Conservation (phyloP, 2,329 filamentous ascomycete species). For the Xylaria multiplex region DNA sequence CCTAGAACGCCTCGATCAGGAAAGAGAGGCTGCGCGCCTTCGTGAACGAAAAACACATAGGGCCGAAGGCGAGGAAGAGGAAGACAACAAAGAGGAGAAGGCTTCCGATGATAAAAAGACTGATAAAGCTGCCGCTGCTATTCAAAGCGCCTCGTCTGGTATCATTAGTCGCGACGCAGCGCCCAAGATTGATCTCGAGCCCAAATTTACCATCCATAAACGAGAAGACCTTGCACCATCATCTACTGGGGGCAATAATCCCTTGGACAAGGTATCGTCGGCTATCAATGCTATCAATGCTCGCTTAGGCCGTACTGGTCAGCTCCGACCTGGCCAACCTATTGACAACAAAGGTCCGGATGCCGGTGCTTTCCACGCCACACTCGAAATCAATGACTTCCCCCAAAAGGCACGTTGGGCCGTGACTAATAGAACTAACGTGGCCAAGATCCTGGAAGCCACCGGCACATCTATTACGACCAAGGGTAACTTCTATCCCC, state of each 20-base stretch:
- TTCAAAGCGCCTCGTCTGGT: conserved; percentile 69
- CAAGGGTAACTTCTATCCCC: conserved; percentile 89
- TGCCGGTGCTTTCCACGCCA: conserved; percentile 95
- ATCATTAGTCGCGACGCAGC: conserved; percentile 64
- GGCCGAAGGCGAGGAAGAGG: conserved; percentile 84
- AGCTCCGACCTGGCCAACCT: conserved; percentile 89
- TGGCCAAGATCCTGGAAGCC: conserved; percentile 95
- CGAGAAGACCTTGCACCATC: conserved; percentile 66
- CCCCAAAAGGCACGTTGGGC: conserved; percentile 98
- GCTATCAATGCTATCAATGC: conserved; percentile 91
- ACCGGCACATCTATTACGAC: conserved; percentile 97
- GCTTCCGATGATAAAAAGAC: conserved; percentile 75
- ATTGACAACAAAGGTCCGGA: conserved; percentile 99
- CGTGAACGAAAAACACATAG: conserved; percentile 91
- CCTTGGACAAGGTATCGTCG: conserved; percentile 87
- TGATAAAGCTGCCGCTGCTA: conserved; percentile 72
- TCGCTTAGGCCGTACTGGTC: conserved; percentile 87
- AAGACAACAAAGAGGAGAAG: conserved; percentile 76
- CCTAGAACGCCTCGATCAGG: conserved; percentile 88
- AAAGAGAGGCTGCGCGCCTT: conserved; percentile 85
- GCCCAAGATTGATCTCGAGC: conserved; percentile 58
- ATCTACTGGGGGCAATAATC: conserved; percentile 63
- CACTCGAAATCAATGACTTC: conserved; percentile 98
- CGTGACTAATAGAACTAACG: conserved; percentile 97
- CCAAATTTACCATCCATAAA: conserved; percentile 77